These are phyloP conservation scores for Chenopodium album DNA, from an alignment of 148 eudicot species.

Conservation along the genomic window DNA sequence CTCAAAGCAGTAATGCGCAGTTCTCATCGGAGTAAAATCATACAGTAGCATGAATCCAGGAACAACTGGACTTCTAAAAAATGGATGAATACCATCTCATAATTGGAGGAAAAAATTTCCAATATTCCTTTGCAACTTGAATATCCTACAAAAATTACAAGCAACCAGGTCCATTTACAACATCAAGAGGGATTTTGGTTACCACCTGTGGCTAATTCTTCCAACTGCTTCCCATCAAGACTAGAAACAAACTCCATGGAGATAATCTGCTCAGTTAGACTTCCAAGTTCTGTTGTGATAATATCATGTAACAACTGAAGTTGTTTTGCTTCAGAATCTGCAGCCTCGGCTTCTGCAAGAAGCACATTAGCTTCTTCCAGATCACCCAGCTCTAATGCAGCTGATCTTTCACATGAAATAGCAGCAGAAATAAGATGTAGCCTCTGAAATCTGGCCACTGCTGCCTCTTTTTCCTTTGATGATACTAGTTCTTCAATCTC, in stretches of 20 bases:
- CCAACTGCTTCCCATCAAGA: slow-evolving; percentile 48
- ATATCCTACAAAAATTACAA: slow-evolving; percentile 7
- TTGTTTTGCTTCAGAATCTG: slow-evolving; percentile 59
- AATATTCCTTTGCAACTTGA: slow-evolving; percentile 7
- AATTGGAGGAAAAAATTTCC: not conserved
- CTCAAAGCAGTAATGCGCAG: slow-evolving; percentile 5
- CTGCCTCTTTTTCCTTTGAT: slow-evolving; percentile 56
- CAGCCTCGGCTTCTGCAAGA: slow-evolving; percentile 66
- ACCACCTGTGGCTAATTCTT: slow-evolving; percentile 35
- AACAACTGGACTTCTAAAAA: no score
- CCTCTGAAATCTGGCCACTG: slow-evolving; percentile 59
- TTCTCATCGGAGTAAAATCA: not conserved
- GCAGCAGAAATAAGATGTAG: slow-evolving; percentile 46
- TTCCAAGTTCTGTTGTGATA: slow-evolving; percentile 38
- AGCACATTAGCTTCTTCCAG: slow-evolving; percentile 62
- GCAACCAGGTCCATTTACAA: slow-evolving; percentile 1
- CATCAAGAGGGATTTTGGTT: slow-evolving; percentile 7
- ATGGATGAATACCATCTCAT: not conserved
- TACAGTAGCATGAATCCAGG: not conserved
- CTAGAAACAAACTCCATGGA: slow-evolving; percentile 51
- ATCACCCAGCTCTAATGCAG: slow-evolving; percentile 70
- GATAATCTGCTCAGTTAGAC: slow-evolving; percentile 35
- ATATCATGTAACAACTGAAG: slow-evolving; percentile 43
- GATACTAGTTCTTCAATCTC: slow-evolving; percentile 53
- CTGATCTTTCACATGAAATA: slow-evolving; percentile 52